These are phyloP conservation scores for Nakaseomyces bracarensis DNA, from an alignment of 1,139 yeast genomes.

Conservation along the genomic window DNA sequence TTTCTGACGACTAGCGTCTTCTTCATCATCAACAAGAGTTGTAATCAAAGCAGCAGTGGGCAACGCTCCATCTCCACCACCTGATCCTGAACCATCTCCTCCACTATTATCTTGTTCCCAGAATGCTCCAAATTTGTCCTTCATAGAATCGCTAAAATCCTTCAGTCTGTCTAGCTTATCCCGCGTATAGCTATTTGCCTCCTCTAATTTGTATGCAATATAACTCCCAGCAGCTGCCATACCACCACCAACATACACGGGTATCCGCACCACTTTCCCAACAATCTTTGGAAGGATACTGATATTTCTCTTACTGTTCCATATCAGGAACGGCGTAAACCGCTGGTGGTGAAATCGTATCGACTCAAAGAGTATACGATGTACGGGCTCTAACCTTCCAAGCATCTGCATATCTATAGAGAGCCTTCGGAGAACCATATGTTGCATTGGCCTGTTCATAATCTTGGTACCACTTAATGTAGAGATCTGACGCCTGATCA, in stretches of 20 bases:
- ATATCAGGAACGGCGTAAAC: constrained; percentile 3
- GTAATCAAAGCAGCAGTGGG: constrained; percentile 35
- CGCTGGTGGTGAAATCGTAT: constrained; percentile 5
- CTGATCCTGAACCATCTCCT: constrained; percentile 23
- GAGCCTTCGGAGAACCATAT: constrained; percentile 4
- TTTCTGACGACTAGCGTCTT: constrained; percentile 23
- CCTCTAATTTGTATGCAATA: constrained; percentile 83
- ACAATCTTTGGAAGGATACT: constrained; percentile 46
- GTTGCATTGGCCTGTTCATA: neutral
- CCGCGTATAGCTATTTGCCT: constrained; percentile 63
- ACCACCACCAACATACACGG: constrained; percentile 83
- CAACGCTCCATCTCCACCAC: constrained; percentile 31
- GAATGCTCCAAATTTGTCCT: constrained; percentile 26
- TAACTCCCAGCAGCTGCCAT: constrained; percentile 92
- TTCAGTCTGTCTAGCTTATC: constrained; percentile 56
- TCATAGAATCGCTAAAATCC: constrained; percentile 41
- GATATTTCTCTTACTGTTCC: constrained; percentile 17
- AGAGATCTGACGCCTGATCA: constrained; percentile 8
- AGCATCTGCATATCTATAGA: neutral
- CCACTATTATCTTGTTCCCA: constrained; percentile 21
- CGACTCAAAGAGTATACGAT: constrained; percentile 3
- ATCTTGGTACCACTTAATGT: neutral
- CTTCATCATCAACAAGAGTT: constrained; percentile 33
- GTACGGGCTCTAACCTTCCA: neutral
- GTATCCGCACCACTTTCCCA: constrained; percentile 51